Conservation (phyloP, 129 eudicot species). For the Helianthus tuberosus region DNA sequence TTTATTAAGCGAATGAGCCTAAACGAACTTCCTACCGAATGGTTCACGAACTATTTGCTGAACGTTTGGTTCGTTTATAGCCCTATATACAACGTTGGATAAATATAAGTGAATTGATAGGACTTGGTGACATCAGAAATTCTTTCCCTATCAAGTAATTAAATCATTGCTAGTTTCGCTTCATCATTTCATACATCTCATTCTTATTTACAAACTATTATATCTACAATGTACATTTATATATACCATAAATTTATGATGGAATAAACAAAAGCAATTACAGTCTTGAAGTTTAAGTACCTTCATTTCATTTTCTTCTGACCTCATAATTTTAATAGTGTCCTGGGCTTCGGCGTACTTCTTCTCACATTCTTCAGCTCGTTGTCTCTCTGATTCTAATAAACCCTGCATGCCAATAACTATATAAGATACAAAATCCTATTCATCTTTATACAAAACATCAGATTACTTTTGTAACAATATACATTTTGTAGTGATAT, state of each 20-base stretch:
- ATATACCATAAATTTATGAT: background rate
- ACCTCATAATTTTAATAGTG: slow-evolving; percentile 64
- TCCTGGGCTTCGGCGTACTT: slow-evolving; percentile 59
- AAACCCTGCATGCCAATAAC: slow-evolving; percentile 44
- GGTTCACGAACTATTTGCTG: no score
- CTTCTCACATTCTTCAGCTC: slow-evolving; percentile 77
- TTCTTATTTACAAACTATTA: background rate
- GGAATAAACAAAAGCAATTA: slow-evolving; percentile 6
- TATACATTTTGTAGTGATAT: slow-evolving; percentile 2
- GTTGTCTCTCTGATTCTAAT: slow-evolving; percentile 68
- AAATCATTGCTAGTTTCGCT: slow-evolving; percentile 3
- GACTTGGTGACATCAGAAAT: slow-evolving; percentile 10
- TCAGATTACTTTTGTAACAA: background rate
- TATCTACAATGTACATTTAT: slow-evolving; percentile 8
- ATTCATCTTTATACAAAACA: background rate
- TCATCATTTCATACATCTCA: slow-evolving; percentile 1
- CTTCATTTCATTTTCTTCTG: slow-evolving; percentile 77
- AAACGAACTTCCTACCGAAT: no score
- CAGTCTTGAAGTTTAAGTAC: slow-evolving; percentile 61
- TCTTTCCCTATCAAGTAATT: slow-evolving; percentile 10
- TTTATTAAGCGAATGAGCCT: no score
- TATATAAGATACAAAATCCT: background rate
- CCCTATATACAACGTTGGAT: background rate
- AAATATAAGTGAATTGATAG: background rate
- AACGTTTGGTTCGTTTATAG: no score